Percentiles rank a stretch among this genome's conserved stretches.
Evolutionary conservation across 1,284 basidiomycete species (phyloP).

Genomic region (Irpex sp.): DNA sequence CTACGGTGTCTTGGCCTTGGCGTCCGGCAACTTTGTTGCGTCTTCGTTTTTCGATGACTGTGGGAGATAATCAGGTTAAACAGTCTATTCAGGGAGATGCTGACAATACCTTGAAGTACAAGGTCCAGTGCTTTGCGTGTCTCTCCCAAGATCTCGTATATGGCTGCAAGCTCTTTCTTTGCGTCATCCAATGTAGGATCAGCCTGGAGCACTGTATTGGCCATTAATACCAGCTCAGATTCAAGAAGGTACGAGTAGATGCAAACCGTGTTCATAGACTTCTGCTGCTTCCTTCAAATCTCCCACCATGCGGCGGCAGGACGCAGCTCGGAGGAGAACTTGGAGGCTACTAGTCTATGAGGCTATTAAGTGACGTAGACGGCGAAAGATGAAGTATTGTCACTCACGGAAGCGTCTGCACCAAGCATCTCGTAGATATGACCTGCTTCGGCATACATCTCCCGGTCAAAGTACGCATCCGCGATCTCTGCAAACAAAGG

Average conservation of each 20-base stretch:
- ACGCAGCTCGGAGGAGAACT: conserved; percentile 66
- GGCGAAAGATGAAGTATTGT: not conserved
- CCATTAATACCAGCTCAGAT: not conserved
- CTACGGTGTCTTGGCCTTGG: conserved; percentile 19
- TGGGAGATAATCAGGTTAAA: not conserved
- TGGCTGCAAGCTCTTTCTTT: conserved; percentile 86
- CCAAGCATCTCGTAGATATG: conserved; percentile 77
- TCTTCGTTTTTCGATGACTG: conserved; percentile 69
- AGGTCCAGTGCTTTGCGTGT: conserved; percentile 81
- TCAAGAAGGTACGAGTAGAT: too few species aligned
- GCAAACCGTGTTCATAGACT: conserved; percentile 77
- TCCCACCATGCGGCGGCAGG: conserved; percentile 72
- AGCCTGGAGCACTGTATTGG: conserved; percentile 58
- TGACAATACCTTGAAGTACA: conserved; percentile 73
- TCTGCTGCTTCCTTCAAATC: conserved; percentile 76
- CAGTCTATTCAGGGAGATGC: fast-evolving
- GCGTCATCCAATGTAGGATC: conserved; percentile 78
- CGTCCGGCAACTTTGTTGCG: conserved; percentile 34
- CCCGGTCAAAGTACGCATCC: conserved; percentile 77
- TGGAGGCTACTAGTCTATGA: conserved; percentile 65
- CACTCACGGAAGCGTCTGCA: conserved; percentile 63
- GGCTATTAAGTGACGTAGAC: not conserved
- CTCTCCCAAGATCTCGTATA: conserved; percentile 82
- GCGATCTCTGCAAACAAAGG: conserved; percentile 82
- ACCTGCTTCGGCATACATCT: conserved; percentile 73